Base-by-base conservation (phyloP, 768 basidiomycete species). In the Boletellus emodensis region DNA sequence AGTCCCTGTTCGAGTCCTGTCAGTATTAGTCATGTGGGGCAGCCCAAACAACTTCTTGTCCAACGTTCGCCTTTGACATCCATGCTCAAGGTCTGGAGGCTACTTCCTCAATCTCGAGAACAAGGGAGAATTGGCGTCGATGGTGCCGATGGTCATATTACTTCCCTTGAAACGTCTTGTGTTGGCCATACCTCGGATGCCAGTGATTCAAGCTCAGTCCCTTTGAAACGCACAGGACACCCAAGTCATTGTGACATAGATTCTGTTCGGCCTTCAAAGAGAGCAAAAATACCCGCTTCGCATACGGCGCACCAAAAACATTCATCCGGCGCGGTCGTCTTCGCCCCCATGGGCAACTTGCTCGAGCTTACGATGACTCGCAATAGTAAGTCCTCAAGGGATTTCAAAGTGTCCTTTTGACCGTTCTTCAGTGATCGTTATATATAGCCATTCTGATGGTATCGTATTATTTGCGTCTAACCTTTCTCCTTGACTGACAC, bases 41-140 rank as follows among this genome's bases (percentile, higher is more conserved):
- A 37, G 6, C 20, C 20, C 20, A 20, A 20, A 20, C 20, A 20
- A 3, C 20, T 20, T 20, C 20, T 20, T 20, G 4, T 18, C 34
- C 43, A 8, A 43, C 4, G 5, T 43, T 43, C 11, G 33, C n/a
- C 41, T 4, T 13, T 13, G 30, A 28, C 28, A 9, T 28, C 28
- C 18, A 64, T 64, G 63, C 60, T 60, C 52, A 58, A 56, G 41
- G 41, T 54, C 35, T 61, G 61, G 63, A 62, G 52, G 42, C 30
- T 30, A 11, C 30, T 30, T 30, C 11, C 30, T 40, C 40, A 13
- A 41, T 3, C 7, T 15, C 43, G 3, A 11, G 57, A 54, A 54
- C 57, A 51, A 61, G 62, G 61, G 64, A 66, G 61, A 63, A 51
- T 56, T 52, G 58, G 59, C 55, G 55, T 56, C 53, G 57, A 57